Percentiles rank a stretch among this genome's conserved stretches.
Evolutionary conservation across 2,329 filamentous ascomycete genomes (phyloP).

Genomic region (Chaetomium sp.): DNA sequence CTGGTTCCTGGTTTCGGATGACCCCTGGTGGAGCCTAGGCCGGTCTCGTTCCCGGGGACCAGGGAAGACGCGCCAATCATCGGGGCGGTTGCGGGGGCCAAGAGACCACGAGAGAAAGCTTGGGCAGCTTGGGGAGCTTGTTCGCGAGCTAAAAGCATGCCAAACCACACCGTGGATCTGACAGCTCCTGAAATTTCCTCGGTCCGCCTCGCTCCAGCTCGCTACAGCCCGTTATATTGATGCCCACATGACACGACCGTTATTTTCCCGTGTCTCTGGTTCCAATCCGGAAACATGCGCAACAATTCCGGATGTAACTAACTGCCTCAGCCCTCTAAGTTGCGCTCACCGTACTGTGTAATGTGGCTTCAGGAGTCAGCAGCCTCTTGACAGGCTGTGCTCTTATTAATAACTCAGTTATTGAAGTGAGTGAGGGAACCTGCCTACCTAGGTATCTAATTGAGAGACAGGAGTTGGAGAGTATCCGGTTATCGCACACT

Average conservation of each 20-base stretch:
- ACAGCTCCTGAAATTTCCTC: background rate
- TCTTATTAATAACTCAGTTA: background rate
- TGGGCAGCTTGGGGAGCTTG: background rate
- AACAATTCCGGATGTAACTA: background rate
- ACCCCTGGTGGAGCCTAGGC: conserved; percentile 17
- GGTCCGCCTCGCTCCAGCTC: background rate
- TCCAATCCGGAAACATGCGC: background rate
- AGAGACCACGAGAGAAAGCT: conserved; percentile 17
- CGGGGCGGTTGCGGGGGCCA: conserved; percentile 6
- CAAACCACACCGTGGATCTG: background rate
- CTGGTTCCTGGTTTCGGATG: conserved; percentile 22
- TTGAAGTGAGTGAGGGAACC: too few relatives aligned
- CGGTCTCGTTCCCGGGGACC: conserved; percentile 19
- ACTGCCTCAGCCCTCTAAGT: background rate
- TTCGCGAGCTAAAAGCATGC: background rate
- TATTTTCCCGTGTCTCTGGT: background rate
- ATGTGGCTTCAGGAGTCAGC: background rate
- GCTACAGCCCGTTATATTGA: conserved; percentile 2
- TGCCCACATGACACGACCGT: background rate
- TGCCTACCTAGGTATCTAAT: background rate
- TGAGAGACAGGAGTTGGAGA: too few relatives aligned
- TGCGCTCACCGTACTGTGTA: background rate
- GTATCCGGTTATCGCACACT: too few relatives aligned
- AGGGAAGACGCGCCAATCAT: conserved; percentile 20
- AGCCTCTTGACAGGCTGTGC: background rate